A percentile compares a stretch with the other conserved stretches of the same genome.
Conservation (phyloP, 306 rosid genomes). For the Casuarina cunninghamiana region DNA sequence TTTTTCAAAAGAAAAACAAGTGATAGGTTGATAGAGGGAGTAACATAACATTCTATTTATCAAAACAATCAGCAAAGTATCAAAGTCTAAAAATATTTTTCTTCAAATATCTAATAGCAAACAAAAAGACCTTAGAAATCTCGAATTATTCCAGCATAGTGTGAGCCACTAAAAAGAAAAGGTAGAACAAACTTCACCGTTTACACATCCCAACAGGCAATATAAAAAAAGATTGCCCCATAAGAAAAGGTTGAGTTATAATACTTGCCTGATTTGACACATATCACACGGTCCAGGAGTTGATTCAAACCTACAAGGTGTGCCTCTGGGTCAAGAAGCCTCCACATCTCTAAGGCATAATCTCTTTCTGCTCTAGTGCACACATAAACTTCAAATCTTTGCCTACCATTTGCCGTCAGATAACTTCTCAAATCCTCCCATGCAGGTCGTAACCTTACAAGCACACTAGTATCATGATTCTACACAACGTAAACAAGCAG, state of each 20-base stretch:
- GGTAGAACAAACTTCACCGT: too few relatives aligned
- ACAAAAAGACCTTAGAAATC: too few relatives aligned
- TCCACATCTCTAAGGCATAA: slow-evolving; percentile 97
- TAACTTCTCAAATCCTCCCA: slow-evolving; percentile 97
- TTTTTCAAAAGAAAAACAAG: too few relatives aligned
- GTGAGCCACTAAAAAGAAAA: too few relatives aligned
- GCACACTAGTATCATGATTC: slow-evolving; percentile 96
- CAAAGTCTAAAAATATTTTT: too few relatives aligned
- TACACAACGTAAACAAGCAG: slow-evolving; percentile 37
- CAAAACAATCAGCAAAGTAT: too few relatives aligned
- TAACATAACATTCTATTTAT: too few relatives aligned
- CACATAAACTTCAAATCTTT: slow-evolving; percentile 90
- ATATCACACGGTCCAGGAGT: slow-evolving; percentile 74
- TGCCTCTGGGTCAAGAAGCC: slow-evolving; percentile 91
- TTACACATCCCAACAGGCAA: too few relatives aligned
- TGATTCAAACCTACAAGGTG: slow-evolving; percentile 75
- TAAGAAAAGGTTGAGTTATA: neutral
- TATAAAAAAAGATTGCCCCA: neutral
- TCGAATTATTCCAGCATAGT: too few relatives aligned
- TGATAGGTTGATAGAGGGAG: too few relatives aligned
- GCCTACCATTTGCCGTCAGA: slow-evolving; percentile 85
- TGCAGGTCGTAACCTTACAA: slow-evolving; percentile 94
- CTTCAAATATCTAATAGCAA: too few relatives aligned
- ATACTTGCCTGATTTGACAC: slow-evolving; percentile 84
- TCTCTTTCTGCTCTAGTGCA: slow-evolving; percentile 99